phyloP scores from a whole-genome alignment of 1,139 yeast genomes.

The Protomyces gravidus region DNA sequence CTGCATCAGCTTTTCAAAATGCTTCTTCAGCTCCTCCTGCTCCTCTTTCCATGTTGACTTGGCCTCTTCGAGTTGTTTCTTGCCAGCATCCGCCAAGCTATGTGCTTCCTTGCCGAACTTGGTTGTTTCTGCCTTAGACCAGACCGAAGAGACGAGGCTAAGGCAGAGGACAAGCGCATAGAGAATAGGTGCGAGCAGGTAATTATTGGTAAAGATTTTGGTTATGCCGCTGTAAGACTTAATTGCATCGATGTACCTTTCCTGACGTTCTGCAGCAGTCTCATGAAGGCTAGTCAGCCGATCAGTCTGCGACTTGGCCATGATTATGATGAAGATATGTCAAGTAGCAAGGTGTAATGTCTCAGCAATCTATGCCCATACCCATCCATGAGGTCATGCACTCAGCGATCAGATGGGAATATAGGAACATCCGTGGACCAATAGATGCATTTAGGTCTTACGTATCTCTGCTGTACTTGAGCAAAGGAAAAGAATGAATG shows the following conservation, averaged over 20 bases:
- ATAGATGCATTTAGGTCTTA: no score
- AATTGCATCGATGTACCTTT: slow-evolving; percentile 1
- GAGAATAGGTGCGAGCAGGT: slow-evolving; percentile 6
- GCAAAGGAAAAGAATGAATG: no score
- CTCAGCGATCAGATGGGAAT: no score
- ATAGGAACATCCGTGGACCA: no score
- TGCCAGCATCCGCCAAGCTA: slow-evolving; percentile 1
- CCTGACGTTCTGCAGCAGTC: slow-evolving; percentile 10
- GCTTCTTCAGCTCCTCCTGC: slow-evolving; percentile 15
- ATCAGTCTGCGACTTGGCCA: background rate
- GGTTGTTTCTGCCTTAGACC: slow-evolving; percentile 3
- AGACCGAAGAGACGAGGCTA: slow-evolving; percentile 8
- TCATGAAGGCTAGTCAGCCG: slow-evolving; percentile 4
- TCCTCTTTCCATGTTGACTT: slow-evolving; percentile 9
- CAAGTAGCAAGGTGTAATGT: no score
- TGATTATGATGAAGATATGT: no score
- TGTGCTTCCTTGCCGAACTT: slow-evolving; percentile 10
- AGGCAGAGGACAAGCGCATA: slow-evolving; percentile 9
- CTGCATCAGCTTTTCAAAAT: slow-evolving; percentile 3
- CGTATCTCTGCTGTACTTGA: no score
- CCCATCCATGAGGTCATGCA: no score
- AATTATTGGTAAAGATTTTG: slow-evolving; percentile 19
- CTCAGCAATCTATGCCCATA: no score
- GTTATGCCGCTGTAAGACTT: no score
- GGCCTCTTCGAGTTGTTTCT: background rate